phyloP scores from a whole-genome alignment of 345 rosid genomes.

The Brassica nigra region DNA sequence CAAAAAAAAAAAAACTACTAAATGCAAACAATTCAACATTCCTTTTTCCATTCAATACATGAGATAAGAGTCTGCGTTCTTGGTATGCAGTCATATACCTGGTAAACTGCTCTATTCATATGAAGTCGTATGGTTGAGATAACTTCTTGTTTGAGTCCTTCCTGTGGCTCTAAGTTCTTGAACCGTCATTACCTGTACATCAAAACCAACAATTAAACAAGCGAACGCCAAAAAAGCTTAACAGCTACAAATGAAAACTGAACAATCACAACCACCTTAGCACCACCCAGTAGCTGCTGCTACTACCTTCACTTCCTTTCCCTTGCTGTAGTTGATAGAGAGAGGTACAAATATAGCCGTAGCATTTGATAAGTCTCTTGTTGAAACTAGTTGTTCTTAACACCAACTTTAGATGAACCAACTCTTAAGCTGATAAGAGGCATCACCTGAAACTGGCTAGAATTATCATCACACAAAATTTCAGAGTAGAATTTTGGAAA shows the following conservation, averaged over 20 bases:
- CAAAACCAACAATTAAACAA: slow-evolving; percentile 7
- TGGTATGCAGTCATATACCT: slow-evolving; percentile 46
- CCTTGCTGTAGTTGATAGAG: slow-evolving; percentile 32
- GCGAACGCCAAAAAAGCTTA: background rate
- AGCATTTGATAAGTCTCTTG: slow-evolving; percentile 38
- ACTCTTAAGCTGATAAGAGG: slow-evolving; percentile 40
- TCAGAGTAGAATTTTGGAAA: background rate
- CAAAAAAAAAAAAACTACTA: background rate
- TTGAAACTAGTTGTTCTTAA: slow-evolving; percentile 41
- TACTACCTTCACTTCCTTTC: slow-evolving; percentile 45
- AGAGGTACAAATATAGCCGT: too few species aligned
- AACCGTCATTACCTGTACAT: slow-evolving; percentile 55
- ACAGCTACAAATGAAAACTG: background rate
- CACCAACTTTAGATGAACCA: slow-evolving; percentile 32
- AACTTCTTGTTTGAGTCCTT: slow-evolving; percentile 69
- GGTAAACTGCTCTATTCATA: slow-evolving; percentile 43
- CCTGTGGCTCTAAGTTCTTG: slow-evolving; percentile 60
- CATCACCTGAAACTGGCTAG: slow-evolving; percentile 48
- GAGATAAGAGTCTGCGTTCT: background rate
- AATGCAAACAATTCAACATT: background rate
- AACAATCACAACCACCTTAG: slow-evolving; percentile 22
- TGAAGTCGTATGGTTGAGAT: slow-evolving; percentile 63
- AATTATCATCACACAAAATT: slow-evolving; percentile 15
- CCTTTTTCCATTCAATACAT: background rate
- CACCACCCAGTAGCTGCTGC: slow-evolving; percentile 21